Base-by-base conservation (phyloP, 495 filamentous ascomycete genomes). In the Paragyromitra xinjiangensis region DNA sequence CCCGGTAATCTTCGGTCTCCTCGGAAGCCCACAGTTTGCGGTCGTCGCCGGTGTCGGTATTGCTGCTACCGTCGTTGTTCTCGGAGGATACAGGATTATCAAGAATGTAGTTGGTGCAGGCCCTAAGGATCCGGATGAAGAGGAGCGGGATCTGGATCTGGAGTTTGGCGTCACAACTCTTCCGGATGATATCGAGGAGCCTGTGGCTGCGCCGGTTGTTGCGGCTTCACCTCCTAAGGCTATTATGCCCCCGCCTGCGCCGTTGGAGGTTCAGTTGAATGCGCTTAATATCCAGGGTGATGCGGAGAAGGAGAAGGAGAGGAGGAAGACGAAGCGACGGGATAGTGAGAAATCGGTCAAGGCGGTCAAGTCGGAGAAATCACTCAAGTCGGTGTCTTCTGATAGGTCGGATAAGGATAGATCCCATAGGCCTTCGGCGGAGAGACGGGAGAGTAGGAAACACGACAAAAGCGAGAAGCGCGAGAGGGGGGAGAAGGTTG, bases 61-160 rank as follows among this genome's bases (percentile, higher is more conserved):
- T 0, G 94, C 94, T 14, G 91, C 95, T 14, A 98, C 94, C 0
- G 90, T 99, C 4, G 91, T 99, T 78, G 94, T 95, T 85, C 90
- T 99, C 66, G 95, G 95, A 51, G 95, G 95, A 14, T 97, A 92
- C 88, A 97, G 95, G 86, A 97, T 99, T 81, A 90, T 99, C 85
- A 96, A 97, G 86, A 90, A 90, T 80, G 91, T 98, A 77, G 85
- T 87, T 62, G 80, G 80, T 5, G 75, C 82, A 1, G 83, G 84
- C 6, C 85, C 37, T 73, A 86, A 87, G 40, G 86, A 87, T 69
- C 86, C 86, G 37, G 81, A 81, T 37, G 80, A 80, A 1, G 82
- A 84, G 55, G 86, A 89, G 84, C 89, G 91, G 29, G 90, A 90
- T 63, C 48, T 78, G 55, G 79, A 81, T 42, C 6, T 78, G 40